Percentiles rank a stretch among this genome's conserved stretches.
These are phyloP conservation scores for Fusarium fujikuroi DNA, from an alignment of 2,329 filamentous ascomycete species.

Conservation along the genomic window DNA sequence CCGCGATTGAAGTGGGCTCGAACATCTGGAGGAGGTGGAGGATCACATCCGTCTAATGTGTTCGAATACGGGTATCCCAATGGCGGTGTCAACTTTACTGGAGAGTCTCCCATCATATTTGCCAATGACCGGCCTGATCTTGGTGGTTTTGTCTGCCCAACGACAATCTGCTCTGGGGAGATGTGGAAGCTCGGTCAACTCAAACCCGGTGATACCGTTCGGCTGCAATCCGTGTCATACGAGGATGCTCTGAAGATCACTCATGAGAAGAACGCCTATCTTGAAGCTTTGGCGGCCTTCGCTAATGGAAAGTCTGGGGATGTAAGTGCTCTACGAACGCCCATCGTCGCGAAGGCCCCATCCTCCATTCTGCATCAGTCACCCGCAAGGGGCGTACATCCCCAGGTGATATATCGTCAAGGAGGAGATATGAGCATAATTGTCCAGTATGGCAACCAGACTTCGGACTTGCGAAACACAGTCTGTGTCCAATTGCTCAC, in stretches of 20 bases:
- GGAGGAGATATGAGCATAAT: not conserved
- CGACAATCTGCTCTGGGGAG: slow-evolving; percentile 47
- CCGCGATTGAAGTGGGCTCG: slow-evolving; percentile 69
- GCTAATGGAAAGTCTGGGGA: not conserved
- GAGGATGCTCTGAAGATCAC: not conserved
- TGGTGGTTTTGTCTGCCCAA: slow-evolving; percentile 47
- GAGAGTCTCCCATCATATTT: slow-evolving; percentile 50
- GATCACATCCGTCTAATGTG: slow-evolving; percentile 67
- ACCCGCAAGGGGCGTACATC: not conserved
- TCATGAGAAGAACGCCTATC: not conserved
- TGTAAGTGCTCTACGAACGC: not conserved
- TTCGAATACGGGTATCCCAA: slow-evolving; percentile 27
- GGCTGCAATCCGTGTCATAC: slow-evolving; percentile 22
- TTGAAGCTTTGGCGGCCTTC: not conserved
- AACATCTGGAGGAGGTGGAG: slow-evolving; percentile 69
- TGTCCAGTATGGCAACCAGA: not conserved
- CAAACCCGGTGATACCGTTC: slow-evolving; percentile 43
- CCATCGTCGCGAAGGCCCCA: not conserved
- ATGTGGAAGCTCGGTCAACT: slow-evolving; percentile 52
- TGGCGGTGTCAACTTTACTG: slow-evolving; percentile 49
- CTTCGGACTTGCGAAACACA: not conserved
- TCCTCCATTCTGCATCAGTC: not conserved
- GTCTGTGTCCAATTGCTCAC: not conserved
- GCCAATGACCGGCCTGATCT: slow-evolving; percentile 48
- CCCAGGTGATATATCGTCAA: not conserved